A percentile compares a stretch with the other conserved stretches of the same genome.
These are phyloP conservation scores for Silene noctiflora DNA, from an alignment of 179 eudicot genomes.

Conservation along the genomic window DNA sequence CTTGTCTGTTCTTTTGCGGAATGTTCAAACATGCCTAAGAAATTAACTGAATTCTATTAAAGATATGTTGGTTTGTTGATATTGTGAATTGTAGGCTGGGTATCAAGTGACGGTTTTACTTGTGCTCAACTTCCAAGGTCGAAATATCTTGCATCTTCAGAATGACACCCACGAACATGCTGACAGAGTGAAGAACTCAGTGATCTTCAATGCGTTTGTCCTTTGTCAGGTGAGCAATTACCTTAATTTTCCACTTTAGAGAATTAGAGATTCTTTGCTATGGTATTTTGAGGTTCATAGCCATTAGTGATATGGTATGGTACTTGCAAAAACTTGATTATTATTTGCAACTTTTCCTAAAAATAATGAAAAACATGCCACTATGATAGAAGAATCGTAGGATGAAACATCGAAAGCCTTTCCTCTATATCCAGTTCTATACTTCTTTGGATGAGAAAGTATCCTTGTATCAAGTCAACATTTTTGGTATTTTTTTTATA, in stretches of 20 bases:
- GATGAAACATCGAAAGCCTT: no score
- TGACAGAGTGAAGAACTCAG: slow-evolving; percentile 62
- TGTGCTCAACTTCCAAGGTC: slow-evolving; percentile 68
- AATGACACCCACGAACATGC: slow-evolving; percentile 41
- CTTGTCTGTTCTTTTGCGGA: slow-evolving; percentile 15
- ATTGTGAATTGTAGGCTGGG: slow-evolving; percentile 47
- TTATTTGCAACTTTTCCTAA: no score
- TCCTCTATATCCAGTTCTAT: no score
- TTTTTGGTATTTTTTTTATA: no score
- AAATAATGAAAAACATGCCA: no score
- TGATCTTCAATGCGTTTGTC: slow-evolving; percentile 90
- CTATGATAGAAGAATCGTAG: no score
- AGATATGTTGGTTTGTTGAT: not conserved
- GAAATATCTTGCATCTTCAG: slow-evolving; percentile 41
- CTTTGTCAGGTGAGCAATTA: slow-evolving; percentile 61
- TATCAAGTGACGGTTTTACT: slow-evolving; percentile 81
- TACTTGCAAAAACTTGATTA: no score
- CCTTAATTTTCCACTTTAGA: not conserved
- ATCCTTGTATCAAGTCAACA: no score
- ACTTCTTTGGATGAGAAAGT: no score
- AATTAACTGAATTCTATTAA: not conserved
- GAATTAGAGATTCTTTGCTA: not conserved
- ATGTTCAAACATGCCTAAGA: not conserved
- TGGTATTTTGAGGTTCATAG: not conserved
- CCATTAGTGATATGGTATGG: no score